A percentile compares a stretch with the other conserved stretches of the same genome.
Evolutionary conservation across 495 filamentous ascomycete genomes (phyloP).

Genomic region (Penicillium crystallinum): DNA sequence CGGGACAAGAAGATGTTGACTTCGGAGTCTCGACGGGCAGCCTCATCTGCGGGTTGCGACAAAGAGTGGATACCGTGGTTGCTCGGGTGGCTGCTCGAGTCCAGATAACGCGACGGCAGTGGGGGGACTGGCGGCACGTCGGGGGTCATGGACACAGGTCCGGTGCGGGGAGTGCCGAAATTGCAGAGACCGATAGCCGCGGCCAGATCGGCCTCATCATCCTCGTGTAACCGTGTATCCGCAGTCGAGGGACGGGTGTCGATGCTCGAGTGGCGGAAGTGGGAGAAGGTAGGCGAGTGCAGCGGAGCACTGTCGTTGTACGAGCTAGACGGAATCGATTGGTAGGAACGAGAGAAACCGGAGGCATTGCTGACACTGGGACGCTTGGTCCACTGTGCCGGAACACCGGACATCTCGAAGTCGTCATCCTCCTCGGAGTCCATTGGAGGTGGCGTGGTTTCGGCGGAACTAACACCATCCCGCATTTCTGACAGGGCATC

Average conservation of each 20-base stretch:
- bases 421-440: constrained; percentile 43
- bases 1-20: constrained; percentile 35
- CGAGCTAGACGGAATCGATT: constrained; percentile 62
- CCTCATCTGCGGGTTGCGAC: constrained; percentile 35
- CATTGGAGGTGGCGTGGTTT: constrained; percentile 52
- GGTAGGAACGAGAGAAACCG: constrained; percentile 77
- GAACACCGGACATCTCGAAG: constrained; percentile 37
- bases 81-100: constrained; percentile 28
- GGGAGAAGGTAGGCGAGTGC: constrained; percentile 44
- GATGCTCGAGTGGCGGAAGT: constrained; percentile 51
- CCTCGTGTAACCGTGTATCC: constrained; percentile 50
- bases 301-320: constrained; percentile 42
- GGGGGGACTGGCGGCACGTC: constrained; percentile 86
- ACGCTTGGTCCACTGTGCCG: constrained; percentile 34
- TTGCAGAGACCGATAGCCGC: constrained; percentile 92
- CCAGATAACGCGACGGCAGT: constrained; percentile 55
- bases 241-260: constrained; percentile 60
- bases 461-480: constrained; percentile 58
- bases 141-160: constrained; percentile 61
- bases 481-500: constrained; percentile 69
- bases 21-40: constrained; percentile 30
- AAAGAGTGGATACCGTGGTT: constrained; percentile 24
- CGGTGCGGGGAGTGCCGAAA: constrained; percentile 72
- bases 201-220: constrained; percentile 67
- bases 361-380: constrained; percentile 57